A percentile compares a stretch with the other conserved stretches of the same genome.
Conservation (phyloP, 768 basidiomycete genomes). For the Amanita muscaria region DNA sequence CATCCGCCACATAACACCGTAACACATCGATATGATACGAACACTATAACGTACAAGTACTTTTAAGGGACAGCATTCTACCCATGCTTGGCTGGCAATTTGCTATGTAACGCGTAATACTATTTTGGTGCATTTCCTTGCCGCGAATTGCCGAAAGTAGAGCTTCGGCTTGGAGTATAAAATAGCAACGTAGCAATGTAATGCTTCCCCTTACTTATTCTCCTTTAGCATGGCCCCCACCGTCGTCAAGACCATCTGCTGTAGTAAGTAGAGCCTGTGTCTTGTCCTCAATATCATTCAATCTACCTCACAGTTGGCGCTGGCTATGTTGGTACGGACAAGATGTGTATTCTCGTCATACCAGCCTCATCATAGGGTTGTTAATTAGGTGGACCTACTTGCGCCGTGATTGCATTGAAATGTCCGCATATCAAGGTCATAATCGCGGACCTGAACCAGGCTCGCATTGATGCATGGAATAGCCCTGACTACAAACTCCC, state of each 20-base stretch:
- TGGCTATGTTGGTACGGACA: slow-evolving; percentile 79
- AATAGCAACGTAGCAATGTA: no score
- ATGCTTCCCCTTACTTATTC: slow-evolving; percentile 8
- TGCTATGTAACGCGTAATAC: neutral
- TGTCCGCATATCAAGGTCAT: slow-evolving; percentile 92
- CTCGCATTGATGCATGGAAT: slow-evolving; percentile 97
- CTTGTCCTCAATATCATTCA: slow-evolving; percentile 1
- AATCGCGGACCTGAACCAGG: slow-evolving; percentile 95
- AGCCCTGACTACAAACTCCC: slow-evolving; percentile 74
- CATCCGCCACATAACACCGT: no score
- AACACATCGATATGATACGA: no score
- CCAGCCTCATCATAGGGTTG: slow-evolving; percentile 10
- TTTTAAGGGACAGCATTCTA: no score
- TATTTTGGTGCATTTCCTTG: no score
- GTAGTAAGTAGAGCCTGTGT: slow-evolving; percentile 41
- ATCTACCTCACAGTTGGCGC: slow-evolving; percentile 53
- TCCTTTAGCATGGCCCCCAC: slow-evolving; percentile 39
- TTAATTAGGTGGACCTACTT: slow-evolving; percentile 82
- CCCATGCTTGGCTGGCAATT: neutral
- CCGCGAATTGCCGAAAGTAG: no score
- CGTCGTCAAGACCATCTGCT: slow-evolving; percentile 76
- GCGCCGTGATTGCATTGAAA: slow-evolving; percentile 89
- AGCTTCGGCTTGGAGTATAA: no score
- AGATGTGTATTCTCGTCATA: slow-evolving; percentile 1
- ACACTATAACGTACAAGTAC: no score